Evolutionary conservation across 1,284 basidiomycete species (phyloP).

Genomic region (Trichosporon coremiiforme): DNA sequence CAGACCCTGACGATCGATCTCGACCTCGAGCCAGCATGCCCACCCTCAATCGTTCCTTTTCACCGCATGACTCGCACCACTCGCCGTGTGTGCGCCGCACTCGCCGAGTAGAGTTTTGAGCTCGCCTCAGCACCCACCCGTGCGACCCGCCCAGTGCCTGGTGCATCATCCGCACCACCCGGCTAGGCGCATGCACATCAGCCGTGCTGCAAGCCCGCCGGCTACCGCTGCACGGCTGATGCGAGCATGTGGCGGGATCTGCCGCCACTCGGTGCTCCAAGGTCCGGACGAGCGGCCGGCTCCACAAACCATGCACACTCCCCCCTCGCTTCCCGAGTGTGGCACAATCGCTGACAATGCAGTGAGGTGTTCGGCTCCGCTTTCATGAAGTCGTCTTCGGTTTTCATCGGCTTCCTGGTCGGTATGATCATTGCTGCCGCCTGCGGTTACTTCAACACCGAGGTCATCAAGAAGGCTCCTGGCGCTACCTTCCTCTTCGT

Average conservation of each 20-base stretch:
- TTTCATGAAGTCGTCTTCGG: slow-evolving; percentile 44
- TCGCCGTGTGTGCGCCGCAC: not conserved
- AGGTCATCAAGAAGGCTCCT: slow-evolving; percentile 36
- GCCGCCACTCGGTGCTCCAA: not conserved
- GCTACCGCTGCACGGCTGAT: not conserved
- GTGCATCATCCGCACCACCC: slow-evolving; percentile 4
- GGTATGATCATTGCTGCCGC: slow-evolving; percentile 44
- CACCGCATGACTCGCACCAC: not conserved
- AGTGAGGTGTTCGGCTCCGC: slow-evolving; percentile 45
- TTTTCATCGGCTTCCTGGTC: slow-evolving; percentile 43
- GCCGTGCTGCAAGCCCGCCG: not conserved
- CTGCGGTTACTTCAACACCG: slow-evolving; percentile 40
- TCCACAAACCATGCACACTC: not conserved
- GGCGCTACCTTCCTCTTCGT: slow-evolving; percentile 42
- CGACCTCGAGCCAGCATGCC: not conserved
- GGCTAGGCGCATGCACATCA: not conserved
- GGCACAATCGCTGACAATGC: slow-evolving; percentile 12
- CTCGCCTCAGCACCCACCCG: not conserved
- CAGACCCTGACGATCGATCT: slow-evolving; percentile 4
- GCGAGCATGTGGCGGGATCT: not conserved
- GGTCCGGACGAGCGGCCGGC: not conserved
- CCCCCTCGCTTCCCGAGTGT: not conserved
- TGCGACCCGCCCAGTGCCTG: not conserved
- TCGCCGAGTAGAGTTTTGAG: not conserved
- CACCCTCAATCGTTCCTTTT: not conserved